Evolutionary conservation across 495 filamentous ascomycete genomes (phyloP).

Genomic region (Penicillium macrosclerotiorum): DNA sequence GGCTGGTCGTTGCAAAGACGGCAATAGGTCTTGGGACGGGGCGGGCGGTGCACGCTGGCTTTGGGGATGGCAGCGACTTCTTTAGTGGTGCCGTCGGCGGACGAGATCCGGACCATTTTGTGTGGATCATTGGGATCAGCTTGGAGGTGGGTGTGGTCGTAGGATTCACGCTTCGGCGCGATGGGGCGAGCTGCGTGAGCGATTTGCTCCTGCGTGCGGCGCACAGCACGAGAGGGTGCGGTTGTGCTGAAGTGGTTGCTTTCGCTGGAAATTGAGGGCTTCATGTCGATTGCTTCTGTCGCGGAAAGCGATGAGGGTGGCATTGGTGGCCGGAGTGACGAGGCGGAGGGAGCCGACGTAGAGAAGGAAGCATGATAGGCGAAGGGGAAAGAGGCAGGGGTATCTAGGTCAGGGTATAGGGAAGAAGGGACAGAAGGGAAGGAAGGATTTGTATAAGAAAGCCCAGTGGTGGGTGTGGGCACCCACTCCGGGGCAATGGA

Average conservation of each 20-base stretch:
- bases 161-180: slow-evolving; percentile 41
- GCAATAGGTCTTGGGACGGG: slow-evolving; percentile 75
- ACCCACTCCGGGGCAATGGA: slow-evolving; percentile 37
- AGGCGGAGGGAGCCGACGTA: slow-evolving; percentile 34
- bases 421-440: slow-evolving; percentile 27
- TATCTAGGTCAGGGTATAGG: slow-evolving; percentile 30
- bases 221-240: slow-evolving; percentile 37
- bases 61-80: slow-evolving; percentile 65
- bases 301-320: slow-evolving; percentile 13
- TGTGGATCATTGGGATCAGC: slow-evolving; percentile 33
- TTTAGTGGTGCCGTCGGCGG: slow-evolving; percentile 58
- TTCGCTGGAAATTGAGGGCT: slow-evolving; percentile 33
- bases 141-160: slow-evolving; percentile 17
- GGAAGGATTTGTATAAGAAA: slow-evolving; percentile 28
- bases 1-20: slow-evolving; percentile 70
- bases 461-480: slow-evolving; percentile 29
- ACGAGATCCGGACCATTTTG: slow-evolving; percentile 55
- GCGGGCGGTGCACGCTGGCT: slow-evolving; percentile 69
- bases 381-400: slow-evolving; percentile 25
- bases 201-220: slow-evolving; percentile 45
- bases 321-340: slow-evolving; percentile 20
- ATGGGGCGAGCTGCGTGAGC: slow-evolving; percentile 44
- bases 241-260: slow-evolving; percentile 28
- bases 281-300: slow-evolving; percentile 31
- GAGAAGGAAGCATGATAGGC: slow-evolving; percentile 31